Evolutionary conservation across 2,329 filamentous ascomycete species (phyloP), one percentile per base, ranked within the genome.

Genomic region (Epichloe brachyelytri): DNA sequence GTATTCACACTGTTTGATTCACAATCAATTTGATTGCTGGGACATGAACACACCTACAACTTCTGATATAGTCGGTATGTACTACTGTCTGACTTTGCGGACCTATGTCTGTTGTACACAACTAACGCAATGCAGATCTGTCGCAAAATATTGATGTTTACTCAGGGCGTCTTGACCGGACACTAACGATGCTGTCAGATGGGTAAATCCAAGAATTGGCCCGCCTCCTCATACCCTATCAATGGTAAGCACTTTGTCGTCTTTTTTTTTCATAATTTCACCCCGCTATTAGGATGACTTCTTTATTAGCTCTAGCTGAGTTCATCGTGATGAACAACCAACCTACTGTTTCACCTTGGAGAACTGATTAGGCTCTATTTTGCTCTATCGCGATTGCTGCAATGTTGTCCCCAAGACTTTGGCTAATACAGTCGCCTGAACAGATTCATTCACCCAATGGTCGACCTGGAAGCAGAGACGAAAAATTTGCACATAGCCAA

Each of bases 1-100:
- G 72, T 78, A 78, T 78, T 78, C 75, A 78, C 75, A 78, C 75
- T 78, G 74, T 78, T 76, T 77, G 75, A 78, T 71, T 63, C 58
- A 55, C 58, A 52, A 55, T 61, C 63, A 20, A 26, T 68, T 65
- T 58, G 63, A 66, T 66, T 59, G 60, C 54, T 60, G 68, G 70
- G 68, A 70, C 57, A 76, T 78, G 75, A 78, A 77, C 73, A 75
- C 60, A 70, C 62, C 58, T 59, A 66, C 68, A 74, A 68, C 73
- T 73, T 76, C 74, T 77, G 74, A 77, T 71, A 68, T 68, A 67
- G 69, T 73, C 56, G 68, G 50, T 51, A 51, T 14, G 51, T 47
- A 40, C 37, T 7, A 19, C 10, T 33, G 4, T 15, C n/a, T 30
- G 2, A 19, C 17, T 5, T 7, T 2, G 15, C 33, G 10, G 10